phyloP scores from a whole-genome alignment of 169 alveolate species.

The Theileria orientalis region DNA sequence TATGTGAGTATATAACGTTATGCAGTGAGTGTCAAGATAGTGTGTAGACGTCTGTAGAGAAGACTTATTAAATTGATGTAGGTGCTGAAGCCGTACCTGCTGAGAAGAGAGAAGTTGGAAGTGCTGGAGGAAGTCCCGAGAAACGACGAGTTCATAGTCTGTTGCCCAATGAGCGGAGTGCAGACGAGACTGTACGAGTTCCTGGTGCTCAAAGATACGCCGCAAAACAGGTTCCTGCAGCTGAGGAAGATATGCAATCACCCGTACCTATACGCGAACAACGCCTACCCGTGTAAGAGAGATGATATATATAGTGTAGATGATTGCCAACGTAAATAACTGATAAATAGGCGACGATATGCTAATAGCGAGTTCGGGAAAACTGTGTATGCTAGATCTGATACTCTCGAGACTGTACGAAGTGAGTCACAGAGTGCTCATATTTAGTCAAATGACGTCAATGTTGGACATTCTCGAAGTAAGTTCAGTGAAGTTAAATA shows the following conservation, averaged over 20 bases:
- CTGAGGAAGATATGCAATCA: conserved; percentile 96
- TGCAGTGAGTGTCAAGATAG: too few relatives aligned
- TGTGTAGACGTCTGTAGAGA: too few relatives aligned
- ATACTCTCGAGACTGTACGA: conserved; percentile 64
- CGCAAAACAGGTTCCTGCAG: conserved; percentile 86
- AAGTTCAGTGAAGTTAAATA: not conserved
- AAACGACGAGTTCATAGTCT: conserved; percentile 82
- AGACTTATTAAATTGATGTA: conserved; percentile 81
- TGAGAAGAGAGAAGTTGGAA: conserved; percentile 92
- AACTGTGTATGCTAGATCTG: conserved; percentile 87
- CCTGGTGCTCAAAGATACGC: conserved; percentile 49
- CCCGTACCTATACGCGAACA: conserved; percentile 89
- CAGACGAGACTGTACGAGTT: conserved; percentile 85
- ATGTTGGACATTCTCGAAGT: conserved; percentile 90
- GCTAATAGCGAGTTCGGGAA: conserved; percentile 83
- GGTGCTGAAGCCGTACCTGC: conserved; percentile 95
- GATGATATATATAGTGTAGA: not conserved
- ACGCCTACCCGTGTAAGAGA: conserved; percentile 80
- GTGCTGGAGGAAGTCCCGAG: conserved; percentile 93
- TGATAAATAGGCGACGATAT: conserved; percentile 77
- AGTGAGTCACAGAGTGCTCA: conserved; percentile 80
- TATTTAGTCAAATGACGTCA: conserved; percentile 89
- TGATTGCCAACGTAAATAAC: not conserved
- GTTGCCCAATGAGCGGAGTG: conserved; percentile 90
- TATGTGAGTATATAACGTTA: too few relatives aligned